These are phyloP conservation scores for Anisodus tanguticus DNA, from an alignment of 257 asterid species.

Conservation along the genomic window DNA sequence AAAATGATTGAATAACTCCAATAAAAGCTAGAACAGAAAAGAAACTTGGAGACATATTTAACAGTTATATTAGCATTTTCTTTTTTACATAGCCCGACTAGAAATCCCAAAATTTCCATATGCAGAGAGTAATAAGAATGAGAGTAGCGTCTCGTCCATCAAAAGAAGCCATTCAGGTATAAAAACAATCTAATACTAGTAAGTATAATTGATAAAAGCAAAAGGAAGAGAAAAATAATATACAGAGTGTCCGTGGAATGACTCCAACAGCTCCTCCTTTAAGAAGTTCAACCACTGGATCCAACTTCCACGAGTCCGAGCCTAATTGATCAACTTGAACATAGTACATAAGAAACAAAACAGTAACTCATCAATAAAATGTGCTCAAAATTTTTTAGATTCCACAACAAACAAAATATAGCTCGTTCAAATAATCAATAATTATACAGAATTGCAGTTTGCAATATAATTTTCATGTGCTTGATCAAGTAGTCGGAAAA, in stretches of 20 bases:
- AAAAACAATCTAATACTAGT: background rate
- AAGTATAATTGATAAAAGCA: background rate
- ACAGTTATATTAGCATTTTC: background rate
- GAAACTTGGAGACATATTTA: background rate
- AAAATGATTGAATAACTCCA: background rate
- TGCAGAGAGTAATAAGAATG: background rate
- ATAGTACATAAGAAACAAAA: conserved; percentile 25
- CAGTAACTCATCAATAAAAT: background rate
- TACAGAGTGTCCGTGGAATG: conserved; percentile 93
- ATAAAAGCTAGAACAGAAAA: background rate
- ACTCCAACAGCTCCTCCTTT: conserved; percentile 95
- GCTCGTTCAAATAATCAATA: background rate
- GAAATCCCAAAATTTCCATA: background rate
- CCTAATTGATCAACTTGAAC: conserved; percentile 85
- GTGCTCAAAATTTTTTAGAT: background rate
- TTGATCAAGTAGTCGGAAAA: background rate
- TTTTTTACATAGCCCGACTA: background rate
- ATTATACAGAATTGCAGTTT: background rate
- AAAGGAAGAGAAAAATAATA: conserved; percentile 27
- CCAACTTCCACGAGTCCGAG: conserved; percentile 84
- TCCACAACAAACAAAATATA: background rate
- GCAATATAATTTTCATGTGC: background rate
- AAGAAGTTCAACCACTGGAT: conserved; percentile 75
- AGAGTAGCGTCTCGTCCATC: background rate
- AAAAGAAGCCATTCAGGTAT: background rate